Evolutionary conservation across 306 rosid species (phyloP).

Genomic region (Acacia confusa): DNA sequence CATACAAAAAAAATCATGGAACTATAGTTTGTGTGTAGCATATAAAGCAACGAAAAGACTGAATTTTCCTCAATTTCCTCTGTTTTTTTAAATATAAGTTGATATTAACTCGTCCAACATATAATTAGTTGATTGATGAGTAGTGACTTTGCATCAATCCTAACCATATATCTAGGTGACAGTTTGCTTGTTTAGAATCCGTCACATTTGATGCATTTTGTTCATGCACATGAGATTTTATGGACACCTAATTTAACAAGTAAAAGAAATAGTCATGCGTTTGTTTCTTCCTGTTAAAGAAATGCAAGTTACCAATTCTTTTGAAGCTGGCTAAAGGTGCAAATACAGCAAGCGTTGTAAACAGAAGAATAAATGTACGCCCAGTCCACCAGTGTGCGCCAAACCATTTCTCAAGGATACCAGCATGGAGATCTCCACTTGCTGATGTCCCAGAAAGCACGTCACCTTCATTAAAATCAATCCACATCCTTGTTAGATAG

Average conservation of each 20-base stretch:
- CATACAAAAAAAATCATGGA: constrained; percentile 16
- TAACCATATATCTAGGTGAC: background rate
- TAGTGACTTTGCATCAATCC: background rate
- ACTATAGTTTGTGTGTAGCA: background rate
- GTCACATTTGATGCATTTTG: background rate
- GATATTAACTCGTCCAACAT: background rate
- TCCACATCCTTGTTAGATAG: constrained; percentile 24
- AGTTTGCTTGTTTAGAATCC: background rate
- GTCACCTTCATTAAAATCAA: constrained; percentile 64
- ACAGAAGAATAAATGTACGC: constrained; percentile 57
- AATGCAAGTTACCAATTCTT: constrained; percentile 62
- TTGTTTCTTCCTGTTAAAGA: background rate
- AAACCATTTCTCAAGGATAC: constrained; percentile 93
- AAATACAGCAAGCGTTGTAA: constrained; percentile 68
- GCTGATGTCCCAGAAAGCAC: constrained; percentile 93
- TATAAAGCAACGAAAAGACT: background rate
- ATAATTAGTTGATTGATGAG: background rate
- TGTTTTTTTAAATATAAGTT: background rate
- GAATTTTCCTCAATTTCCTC: background rate
- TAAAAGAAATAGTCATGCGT: background rate
- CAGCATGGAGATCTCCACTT: constrained; percentile 72
- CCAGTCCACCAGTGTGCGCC: constrained; percentile 90
- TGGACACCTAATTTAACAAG: background rate
- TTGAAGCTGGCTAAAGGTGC: constrained; percentile 82
- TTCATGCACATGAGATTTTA: background rate